These are phyloP conservation scores for Dipteronia dyeriana DNA, from an alignment of 345 rosid genomes.

Conservation along the genomic window DNA sequence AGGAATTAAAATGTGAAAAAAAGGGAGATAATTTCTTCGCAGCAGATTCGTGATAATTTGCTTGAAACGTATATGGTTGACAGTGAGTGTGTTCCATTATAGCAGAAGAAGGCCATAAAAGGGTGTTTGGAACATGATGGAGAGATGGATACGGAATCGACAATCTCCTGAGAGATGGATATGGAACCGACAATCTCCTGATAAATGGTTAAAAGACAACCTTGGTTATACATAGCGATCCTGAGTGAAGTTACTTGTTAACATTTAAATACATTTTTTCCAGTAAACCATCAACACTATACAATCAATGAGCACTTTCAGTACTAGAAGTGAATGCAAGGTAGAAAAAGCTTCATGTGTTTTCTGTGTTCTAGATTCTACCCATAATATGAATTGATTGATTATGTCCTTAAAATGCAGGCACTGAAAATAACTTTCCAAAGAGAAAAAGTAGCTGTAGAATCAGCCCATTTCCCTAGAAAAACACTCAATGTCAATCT, in stretches of 20 bases:
- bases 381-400: background rate
- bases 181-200: constrained; percentile 40
- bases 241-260: background rate
- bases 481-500: background rate
- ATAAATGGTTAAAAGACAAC: background rate
- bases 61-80: constrained; percentile 22
- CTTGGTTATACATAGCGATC: background rate
- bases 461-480: constrained; percentile 15
- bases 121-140: constrained; percentile 18
- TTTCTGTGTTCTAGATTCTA: background rate
- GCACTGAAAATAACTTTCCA: background rate
- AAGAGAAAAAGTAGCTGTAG: background rate
- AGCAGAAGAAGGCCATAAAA: constrained; percentile 21
- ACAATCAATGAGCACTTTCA: background rate
- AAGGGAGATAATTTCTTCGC: constrained; percentile 25
- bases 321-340: background rate
- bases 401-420: background rate
- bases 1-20: constrained; percentile 20
- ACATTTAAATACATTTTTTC: background rate
- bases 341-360: background rate
- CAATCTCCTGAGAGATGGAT: constrained; percentile 40
- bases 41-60: constrained; percentile 26
- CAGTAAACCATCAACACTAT: background rate
- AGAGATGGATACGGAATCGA: constrained; percentile 28
- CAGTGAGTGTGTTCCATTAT: constrained; percentile 29